Conservation (phyloP, 768 basidiomycete genomes). For the Pisolithus microcarpus region DNA sequence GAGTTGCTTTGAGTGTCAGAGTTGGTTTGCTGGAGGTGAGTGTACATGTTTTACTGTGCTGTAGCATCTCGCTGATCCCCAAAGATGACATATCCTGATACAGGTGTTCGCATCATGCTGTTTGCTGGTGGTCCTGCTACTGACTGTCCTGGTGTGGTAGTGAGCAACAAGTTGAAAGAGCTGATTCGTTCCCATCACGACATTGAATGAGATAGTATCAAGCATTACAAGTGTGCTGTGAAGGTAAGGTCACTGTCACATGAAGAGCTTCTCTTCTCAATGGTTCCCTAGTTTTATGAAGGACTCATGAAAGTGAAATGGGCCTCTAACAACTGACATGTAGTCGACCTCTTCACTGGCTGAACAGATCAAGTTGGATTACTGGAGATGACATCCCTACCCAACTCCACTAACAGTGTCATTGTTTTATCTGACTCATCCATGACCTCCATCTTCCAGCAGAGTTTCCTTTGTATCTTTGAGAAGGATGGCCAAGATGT, state of each 20-base stretch:
- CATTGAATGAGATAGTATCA: constrained; percentile 81
- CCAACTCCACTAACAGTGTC: constrained; percentile 83
- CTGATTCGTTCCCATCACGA: constrained; percentile 98
- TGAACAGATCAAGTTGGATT: constrained; percentile 97
- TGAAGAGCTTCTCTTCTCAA: background rate
- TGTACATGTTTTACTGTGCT: background rate
- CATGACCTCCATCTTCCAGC: too few species aligned
- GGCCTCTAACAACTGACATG: constrained; percentile 90
- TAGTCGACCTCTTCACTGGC: constrained; percentile 91
- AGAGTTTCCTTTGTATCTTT: too few species aligned
- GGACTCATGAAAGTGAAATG: constrained; percentile 91
- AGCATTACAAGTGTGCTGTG: constrained; percentile 93
- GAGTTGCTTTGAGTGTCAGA: constrained; percentile 91
- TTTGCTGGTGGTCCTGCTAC: constrained; percentile 94
- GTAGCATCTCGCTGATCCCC: background rate
- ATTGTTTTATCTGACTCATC: constrained; percentile 21
- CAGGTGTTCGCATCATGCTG: constrained; percentile 92
- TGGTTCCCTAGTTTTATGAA: constrained; percentile 79
- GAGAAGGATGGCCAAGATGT: too few species aligned
- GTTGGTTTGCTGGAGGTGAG: constrained; percentile 82
- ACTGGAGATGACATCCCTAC: constrained; percentile 92
- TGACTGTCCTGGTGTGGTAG: constrained; percentile 97
- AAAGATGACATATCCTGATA: constrained; percentile 73
- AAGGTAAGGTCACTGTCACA: constrained; percentile 52
- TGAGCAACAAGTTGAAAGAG: constrained; percentile 92